phyloP scores from a whole-genome alignment of 352 stramenopile genomes.

The Aphanomyces invadans region DNA sequence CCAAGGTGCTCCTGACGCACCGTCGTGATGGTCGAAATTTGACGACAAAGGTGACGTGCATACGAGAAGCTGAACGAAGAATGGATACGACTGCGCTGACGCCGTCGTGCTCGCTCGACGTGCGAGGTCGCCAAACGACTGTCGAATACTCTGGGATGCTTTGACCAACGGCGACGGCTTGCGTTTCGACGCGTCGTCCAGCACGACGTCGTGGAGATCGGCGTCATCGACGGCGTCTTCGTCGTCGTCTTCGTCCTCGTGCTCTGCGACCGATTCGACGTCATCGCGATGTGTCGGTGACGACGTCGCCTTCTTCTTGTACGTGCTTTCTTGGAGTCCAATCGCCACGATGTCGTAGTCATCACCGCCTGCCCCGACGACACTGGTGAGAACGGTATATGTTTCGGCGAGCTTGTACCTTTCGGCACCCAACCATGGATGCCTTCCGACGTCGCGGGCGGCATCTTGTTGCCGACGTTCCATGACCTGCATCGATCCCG shows the following conservation, averaged over 20 bases:
- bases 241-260: slow-evolving; percentile 31
- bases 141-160: slow-evolving; percentile 28
- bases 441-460: slow-evolving; percentile 41
- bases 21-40: not conserved
- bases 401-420: not conserved
- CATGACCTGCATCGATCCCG: slow-evolving; percentile 31
- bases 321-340: slow-evolving; percentile 75
- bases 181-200: not conserved
- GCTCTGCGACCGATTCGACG: slow-evolving; percentile 26
- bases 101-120: not conserved
- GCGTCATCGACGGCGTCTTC: slow-evolving; percentile 26
- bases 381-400: not conserved
- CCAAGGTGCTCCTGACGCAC: slow-evolving; percentile 54
- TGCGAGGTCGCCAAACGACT: not conserved
- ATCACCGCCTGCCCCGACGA: slow-evolving; percentile 38
- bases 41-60: not conserved
- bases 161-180: slow-evolving; percentile 38
- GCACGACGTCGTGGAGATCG: slow-evolving; percentile 8
- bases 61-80: slow-evolving; percentile 16
- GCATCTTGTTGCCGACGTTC: slow-evolving; percentile 83
- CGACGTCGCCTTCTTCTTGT: slow-evolving; percentile 26
- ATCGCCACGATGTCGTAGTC: slow-evolving; percentile 80
- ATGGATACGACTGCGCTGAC: not conserved
- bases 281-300: slow-evolving; percentile 27
- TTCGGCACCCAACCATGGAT: slow-evolving; percentile 65